Evolutionary conservation across 2,329 filamentous ascomycete species (phyloP).

Genomic region (Cytospora chrysosperma): DNA sequence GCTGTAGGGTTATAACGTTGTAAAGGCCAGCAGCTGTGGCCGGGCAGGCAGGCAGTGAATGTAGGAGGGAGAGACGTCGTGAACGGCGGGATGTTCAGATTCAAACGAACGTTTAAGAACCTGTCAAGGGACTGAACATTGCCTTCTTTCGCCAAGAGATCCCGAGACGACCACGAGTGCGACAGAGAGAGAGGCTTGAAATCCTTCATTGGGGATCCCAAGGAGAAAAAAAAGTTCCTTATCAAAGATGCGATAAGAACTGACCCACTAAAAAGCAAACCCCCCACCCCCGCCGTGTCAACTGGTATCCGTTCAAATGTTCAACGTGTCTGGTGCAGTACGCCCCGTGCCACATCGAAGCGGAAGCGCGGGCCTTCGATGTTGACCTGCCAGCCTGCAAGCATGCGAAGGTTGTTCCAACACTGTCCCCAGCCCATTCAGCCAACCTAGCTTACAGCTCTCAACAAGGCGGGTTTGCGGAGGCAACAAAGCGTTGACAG

Average conservation of each 20-base stretch:
- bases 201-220: neutral
- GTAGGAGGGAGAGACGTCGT: neutral
- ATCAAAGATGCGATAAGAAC: conserved; percentile 7
- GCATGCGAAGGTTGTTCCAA: neutral
- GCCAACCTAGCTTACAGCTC: neutral
- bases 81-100: neutral
- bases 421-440: neutral
- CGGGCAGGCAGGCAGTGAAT: neutral
- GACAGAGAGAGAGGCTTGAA: neutral
- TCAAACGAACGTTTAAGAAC: neutral
- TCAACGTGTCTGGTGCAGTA: neutral
- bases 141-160: neutral
- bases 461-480: neutral
- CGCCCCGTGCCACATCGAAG: neutral
- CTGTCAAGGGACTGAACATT: neutral
- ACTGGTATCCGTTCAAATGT: neutral
- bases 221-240: conserved; percentile 1
- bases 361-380: neutral
- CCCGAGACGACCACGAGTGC: neutral
- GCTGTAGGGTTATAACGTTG: neutral
- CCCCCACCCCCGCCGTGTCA: too few species aligned
- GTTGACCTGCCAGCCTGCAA: neutral
- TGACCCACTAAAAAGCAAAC: neutral
- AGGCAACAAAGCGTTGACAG: neutral
- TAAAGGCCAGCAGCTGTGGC: neutral